These are phyloP conservation scores for Talaromyces albobiverticillius DNA, from an alignment of 2,329 filamentous ascomycete species.

Conservation along the genomic window DNA sequence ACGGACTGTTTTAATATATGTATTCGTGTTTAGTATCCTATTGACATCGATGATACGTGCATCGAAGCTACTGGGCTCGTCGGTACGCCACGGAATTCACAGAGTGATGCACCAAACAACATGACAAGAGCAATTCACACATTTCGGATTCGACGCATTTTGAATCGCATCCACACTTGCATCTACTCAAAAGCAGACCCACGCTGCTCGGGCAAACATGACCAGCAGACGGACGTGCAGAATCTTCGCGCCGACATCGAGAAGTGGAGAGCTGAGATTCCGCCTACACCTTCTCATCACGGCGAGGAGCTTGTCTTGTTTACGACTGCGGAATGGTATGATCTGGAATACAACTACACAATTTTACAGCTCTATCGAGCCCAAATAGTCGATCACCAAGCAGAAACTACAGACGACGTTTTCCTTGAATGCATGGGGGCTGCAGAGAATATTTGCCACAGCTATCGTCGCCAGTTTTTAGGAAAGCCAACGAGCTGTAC, in stretches of 20 bases:
- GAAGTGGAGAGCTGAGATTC: background rate
- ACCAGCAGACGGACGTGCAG: background rate
- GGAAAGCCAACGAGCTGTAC: conserved; percentile 18
- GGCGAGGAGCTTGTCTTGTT: conserved; percentile 24
- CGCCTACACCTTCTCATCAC: background rate
- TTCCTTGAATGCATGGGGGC: conserved; percentile 22
- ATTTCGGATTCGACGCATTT: conserved; percentile 16
- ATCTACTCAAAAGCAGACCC: conserved; percentile 7
- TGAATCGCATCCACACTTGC: conserved; percentile 13
- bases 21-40: conserved; percentile 20
- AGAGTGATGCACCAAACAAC: conserved; percentile 11
- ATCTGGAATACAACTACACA: conserved; percentile 38
- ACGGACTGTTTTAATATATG: background rate
- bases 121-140: conserved; percentile 18
- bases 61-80: conserved; percentile 22
- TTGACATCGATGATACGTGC: conserved; percentile 30
- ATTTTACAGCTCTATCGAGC: conserved; percentile 37
- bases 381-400: conserved; percentile 18
- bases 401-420: conserved; percentile 16
- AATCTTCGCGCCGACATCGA: conserved; percentile 5
- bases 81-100: conserved; percentile 18
- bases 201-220: background rate
- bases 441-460: conserved; percentile 13
- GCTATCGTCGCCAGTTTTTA: conserved; percentile 16
- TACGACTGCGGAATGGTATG: conserved; percentile 38